These are phyloP conservation scores for Chiua virens DNA, from an alignment of 768 basidiomycete genomes.

Conservation along the genomic window DNA sequence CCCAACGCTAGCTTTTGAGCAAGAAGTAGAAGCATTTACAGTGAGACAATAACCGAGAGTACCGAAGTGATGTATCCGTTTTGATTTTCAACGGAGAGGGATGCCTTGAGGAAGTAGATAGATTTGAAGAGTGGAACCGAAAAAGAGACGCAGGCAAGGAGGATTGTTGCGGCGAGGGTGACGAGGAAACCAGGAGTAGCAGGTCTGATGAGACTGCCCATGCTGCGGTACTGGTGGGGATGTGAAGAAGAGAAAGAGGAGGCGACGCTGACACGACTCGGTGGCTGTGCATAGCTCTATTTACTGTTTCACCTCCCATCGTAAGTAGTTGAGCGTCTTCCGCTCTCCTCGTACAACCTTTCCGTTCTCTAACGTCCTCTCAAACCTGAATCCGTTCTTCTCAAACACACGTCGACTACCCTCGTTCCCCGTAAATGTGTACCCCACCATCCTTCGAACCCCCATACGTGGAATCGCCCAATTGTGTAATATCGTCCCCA, in stretches of 20 bases:
- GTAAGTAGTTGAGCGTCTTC: constrained; percentile 37
- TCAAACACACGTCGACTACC: constrained; percentile 65
- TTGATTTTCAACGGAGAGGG: constrained; percentile 44
- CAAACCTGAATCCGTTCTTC: constrained; percentile 58
- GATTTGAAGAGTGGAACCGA: constrained; percentile 89
- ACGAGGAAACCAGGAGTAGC: constrained; percentile 90
- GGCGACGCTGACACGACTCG: no score
- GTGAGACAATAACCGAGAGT: constrained; percentile 86
- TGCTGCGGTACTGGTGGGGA: constrained; percentile 22
- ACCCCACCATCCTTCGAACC: constrained; percentile 43
- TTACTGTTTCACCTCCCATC: constrained; percentile 24
- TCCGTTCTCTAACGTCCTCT: constrained; percentile 39
- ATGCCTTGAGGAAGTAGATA: constrained; percentile 85
- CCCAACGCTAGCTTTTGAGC: constrained; percentile 80
- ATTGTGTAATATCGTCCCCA: constrained; percentile 49
- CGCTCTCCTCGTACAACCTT: constrained; percentile 38
- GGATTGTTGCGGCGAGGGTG: constrained; percentile 72
- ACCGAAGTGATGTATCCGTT: constrained; percentile 79
- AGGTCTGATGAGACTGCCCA: constrained; percentile 69
- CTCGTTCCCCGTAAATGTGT: constrained; percentile 51
- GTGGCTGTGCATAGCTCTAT: constrained; percentile 16
- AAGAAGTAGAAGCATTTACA: constrained; percentile 55
- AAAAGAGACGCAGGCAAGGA: constrained; percentile 87
- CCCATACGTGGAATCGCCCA: constrained; percentile 73
- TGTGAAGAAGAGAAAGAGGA: not conserved